Base-by-base conservation (phyloP, 1,284 basidiomycete genomes). In the Puccinia sorghi region DNA sequence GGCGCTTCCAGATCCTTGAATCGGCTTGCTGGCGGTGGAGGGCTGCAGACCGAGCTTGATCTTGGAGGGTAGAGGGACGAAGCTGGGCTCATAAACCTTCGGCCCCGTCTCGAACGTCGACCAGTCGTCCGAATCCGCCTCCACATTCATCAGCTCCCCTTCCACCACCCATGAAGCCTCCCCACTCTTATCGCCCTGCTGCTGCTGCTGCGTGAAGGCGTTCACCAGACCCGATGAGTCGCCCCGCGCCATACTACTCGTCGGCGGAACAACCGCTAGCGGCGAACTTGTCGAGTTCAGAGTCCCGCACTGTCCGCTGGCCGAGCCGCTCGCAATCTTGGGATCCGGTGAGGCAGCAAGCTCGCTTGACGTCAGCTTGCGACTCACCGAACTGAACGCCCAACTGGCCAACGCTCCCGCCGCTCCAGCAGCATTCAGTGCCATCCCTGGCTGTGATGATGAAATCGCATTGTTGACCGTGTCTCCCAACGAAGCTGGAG, bases 41-140 rank as follows among this genome's bases (percentile, higher is more conserved):
- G 43, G 22, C 41, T 69, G 66, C 37, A 72, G 17, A 4, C 70
- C 70, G 15, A 72, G 39, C 70, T 57, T 57, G 32, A 78, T 78
- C 66, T 52, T 78, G 11, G 75, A 78, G 5, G 75, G 75, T 52
- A 78, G 15, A 12, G 75, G 75, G 8, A 54, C 52, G 57, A 78
- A 78, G 46, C 75, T 78, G 27, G 75, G 75, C 11, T 78, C 75
- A 25, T 70, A 46, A 41, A 70, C 56, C 20, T 37, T 20, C 6
- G 75, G 75, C 6, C 66, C 75, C 15, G 75, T 78, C 39, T 78
- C 75, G 43, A 78, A 78, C 13, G 66, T 78, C 27, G 75, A 78
- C 94, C 94, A 97, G 84, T 97, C 94, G 83, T 91, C 94, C 46
- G 90, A 88, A 82, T 97, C 93, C 0, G 92, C 93, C 83, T 94